Base-by-base conservation (phyloP, 2,329 filamentous ascomycete genomes). In the Mollisia scopiformis region DNA sequence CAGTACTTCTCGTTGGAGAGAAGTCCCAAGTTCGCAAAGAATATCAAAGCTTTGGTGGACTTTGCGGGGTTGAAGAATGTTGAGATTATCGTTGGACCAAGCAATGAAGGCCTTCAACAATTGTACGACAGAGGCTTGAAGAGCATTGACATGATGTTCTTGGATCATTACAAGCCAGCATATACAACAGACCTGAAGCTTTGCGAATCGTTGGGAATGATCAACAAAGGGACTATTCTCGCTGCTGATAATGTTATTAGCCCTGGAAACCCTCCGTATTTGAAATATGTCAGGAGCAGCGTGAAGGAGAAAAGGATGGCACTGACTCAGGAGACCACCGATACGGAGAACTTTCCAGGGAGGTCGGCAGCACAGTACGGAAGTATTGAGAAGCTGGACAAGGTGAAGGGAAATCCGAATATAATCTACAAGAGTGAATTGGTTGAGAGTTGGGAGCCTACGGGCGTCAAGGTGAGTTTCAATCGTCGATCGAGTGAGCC, bases 151-250 rank as follows among this genome's bases (percentile, higher is more conserved):
- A 68, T 72, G 68, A 68, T 72, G 64, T 94, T 95, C 74, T 77
- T 95, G 35, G 92, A 95, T 69, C 91, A 95, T 74, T 88, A 89
- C 75, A 93, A 94, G 75, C 88, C 89, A 0, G 84, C 87, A 0
- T 95, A 94, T 72, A 85, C 84, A 0, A 82, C 84, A 0, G 92
- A 95, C 68, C 75, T 94, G 62, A 92, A 92, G 76, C 81, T 93
- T 0, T 91, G 88, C 71, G 91, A 95, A 76, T 81, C 89, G 39
- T 77, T 93, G 5, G 82, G 81, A 0, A 73, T 94, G 35, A 79
- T 95, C 2, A 79, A 78, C 0, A 79, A 82, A 0, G 90, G 90
- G 0, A 83, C 83, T 0, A 81, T 90, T 0, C 75, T 90, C 21
- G 87, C 83, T 0, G 89, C 88, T 1, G 88, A 92, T 70, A 92